Base-by-base conservation (phyloP, 495 filamentous ascomycete species). In the Acidiella bohemica region DNA sequence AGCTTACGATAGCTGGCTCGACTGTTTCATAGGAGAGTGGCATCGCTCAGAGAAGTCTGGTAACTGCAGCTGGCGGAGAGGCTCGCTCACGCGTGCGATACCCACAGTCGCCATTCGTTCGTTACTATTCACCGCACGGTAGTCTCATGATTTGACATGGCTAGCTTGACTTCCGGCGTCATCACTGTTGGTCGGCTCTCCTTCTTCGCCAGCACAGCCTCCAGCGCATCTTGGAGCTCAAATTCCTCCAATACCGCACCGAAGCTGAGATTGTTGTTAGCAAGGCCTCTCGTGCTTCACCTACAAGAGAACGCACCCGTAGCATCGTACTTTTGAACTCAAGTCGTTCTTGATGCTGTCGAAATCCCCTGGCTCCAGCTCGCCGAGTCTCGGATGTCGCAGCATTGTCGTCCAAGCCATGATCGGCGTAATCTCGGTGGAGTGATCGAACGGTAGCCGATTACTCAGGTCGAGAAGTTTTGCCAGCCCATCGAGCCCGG, bases 341-440 rank as follows among this genome's bases (percentile, higher is more conserved):
- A 97, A 64, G 24, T 80, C 80, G 36, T 80, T 72, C 18, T 76
- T 73, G 38, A 96, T 64, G 36, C 67, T 65, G 54, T 73, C 71
- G 54, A 95, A 72, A 48, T 97, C 85, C 31, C 75, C 70, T 33
- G 55, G 55, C 32, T 62, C 71, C 49, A 97, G 56, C 41, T 77
- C 68, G 2, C 44, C 46, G 39, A 87, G 73, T 33, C 78, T 61
- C 44, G 76, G 72, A 58, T 95, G 76, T 32, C 66, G 67, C 33
- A 82, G 67, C 21, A 97, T 69, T 59, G 77, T 78, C 44, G 84
- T 78, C 71, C 88, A 87, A 0, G 87, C 87, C 84, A 90, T 90
- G 39, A 95, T 80, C 0, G 90, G 90, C 13, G 88, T 94, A 56
- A 97, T 80, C 60, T 97, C 90, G 18, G 84, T 83, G 44, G 93